A percentile compares a stretch with the other conserved stretches of the same genome.
phyloP scores from a whole-genome alignment of 2,329 filamentous ascomycete genomes.

The Phyllosticta paracitricarpa region DNA sequence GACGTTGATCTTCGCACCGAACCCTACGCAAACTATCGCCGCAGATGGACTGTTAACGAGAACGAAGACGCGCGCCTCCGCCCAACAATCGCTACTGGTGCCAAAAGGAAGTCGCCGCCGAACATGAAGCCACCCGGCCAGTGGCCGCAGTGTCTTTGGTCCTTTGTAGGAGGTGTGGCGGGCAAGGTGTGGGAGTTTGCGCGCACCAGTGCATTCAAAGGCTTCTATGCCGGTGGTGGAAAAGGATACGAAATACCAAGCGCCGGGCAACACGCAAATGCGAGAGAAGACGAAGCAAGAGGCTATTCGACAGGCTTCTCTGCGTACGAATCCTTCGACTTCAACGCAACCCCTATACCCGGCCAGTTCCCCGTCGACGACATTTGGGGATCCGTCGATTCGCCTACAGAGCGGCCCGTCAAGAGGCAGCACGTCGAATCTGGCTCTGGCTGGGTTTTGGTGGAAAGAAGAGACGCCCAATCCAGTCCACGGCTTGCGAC shows the following conservation, averaged over 20 bases:
- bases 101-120: conserved; percentile 14
- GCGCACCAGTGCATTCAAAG: conserved; percentile 59
- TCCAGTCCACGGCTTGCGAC: neutral
- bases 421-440: conserved; percentile 32
- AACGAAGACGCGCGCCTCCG: neutral
- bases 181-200: conserved; percentile 79
- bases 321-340: conserved; percentile 2
- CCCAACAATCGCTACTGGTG: neutral
- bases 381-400: conserved; percentile 22
- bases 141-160: conserved; percentile 52
- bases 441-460: conserved; percentile 5
- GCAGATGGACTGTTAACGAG: conserved; percentile 18
- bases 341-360: conserved; percentile 32
- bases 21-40: conserved; percentile 19
- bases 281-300: conserved; percentile 17
- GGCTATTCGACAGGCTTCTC: conserved; percentile 17
- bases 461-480: neutral
- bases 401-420: conserved; percentile 21
- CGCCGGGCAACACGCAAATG: conserved; percentile 17
- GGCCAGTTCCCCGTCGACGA: conserved; percentile 45
- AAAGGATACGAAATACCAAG: conserved; percentile 50
- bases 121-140: conserved; percentile 20
- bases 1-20: conserved; percentile 26
- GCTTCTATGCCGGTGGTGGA: conserved; percentile 81
- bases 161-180: conserved; percentile 55